Evolutionary conservation across 495 filamentous ascomycete genomes (phyloP), one percentile per base, ranked within the genome.

Genomic region (Poronia punctata): DNA sequence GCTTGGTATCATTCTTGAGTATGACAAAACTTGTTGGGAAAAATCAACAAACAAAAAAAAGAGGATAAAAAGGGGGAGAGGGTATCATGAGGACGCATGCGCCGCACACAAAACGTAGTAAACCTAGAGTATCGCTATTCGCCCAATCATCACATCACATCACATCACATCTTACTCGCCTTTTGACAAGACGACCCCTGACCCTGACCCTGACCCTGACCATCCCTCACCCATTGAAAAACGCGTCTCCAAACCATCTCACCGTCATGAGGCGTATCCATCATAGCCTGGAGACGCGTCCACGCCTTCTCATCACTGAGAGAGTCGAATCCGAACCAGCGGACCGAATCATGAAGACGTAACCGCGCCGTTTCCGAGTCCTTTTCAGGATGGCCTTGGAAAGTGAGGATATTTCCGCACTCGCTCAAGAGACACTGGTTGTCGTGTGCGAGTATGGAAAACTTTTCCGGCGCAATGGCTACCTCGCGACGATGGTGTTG

Each of bases 381-480:
- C 59, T 72, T 65, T 43, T 72, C 70, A 3, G 68, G 70, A 39
- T 73, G 70, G 1, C 67, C 68, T 39, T 73, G 70, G 24, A 73
- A 67, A 2, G 68, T 70, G 14, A 72, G 46, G 26, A 73, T 59
- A 4, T 59, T 54, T 46, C 62, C 61, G 38, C 49, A 54, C 29
- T 64, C 50, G 32, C 60, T 66, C 8, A 70, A 30, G 26, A 72
- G 64, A 11, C 47, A 42, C 46, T 73, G 60, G 41, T 62, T 59
- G 0, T 50, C 58, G n/a, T 57, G 60, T 1, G 66, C 49, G 36
- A 73, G 43, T 19, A 45, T 35, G 4, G 45, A 14, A 23, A 71
- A 73, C 0, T 55, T 57, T 8, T 50, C 29, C 0, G 66, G 61
- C 1, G 51, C 37, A 0, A 25, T 47, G 14, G 51, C 54, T 9